Evolutionary conservation across 1,284 basidiomycete species (phyloP).

Genomic region (Erythrobasidium hasegawianum): DNA sequence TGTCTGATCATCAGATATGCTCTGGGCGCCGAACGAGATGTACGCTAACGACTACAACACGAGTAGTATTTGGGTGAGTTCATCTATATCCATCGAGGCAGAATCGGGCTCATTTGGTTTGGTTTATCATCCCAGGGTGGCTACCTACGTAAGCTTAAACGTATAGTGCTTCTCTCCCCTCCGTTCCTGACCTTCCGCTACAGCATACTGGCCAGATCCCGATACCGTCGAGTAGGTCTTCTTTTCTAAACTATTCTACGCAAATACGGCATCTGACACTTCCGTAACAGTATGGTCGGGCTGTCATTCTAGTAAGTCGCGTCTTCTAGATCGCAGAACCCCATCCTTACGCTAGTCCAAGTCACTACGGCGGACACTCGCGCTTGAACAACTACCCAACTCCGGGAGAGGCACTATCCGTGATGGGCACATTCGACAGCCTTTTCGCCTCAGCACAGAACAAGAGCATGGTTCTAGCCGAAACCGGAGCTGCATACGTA

Average conservation of each 20-base stretch:
- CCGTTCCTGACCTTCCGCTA: background rate
- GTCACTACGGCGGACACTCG: conserved; percentile 33
- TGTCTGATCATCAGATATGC: conserved; percentile 19
- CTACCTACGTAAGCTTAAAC: conserved; percentile 18
- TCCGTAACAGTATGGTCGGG: conserved; percentile 23
- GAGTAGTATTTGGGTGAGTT: conserved; percentile 6
- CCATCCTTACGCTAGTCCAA: conserved; percentile 1
- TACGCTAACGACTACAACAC: conserved; percentile 13
- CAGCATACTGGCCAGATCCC: conserved; percentile 34
- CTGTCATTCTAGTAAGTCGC: conserved; percentile 33
- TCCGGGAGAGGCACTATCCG: conserved; percentile 14
- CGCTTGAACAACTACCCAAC: conserved; percentile 31
- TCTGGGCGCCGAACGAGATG: conserved; percentile 31
- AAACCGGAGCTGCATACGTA: conserved; percentile 32
- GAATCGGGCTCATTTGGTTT: too few species aligned
- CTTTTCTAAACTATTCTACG: too few species aligned
- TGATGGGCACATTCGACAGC: conserved; percentile 21
- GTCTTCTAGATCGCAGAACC: background rate
- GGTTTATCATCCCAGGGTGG: too few species aligned
- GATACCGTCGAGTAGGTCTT: conserved; percentile 32
- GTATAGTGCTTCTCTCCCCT: background rate
- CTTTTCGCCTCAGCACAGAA: conserved; percentile 26
- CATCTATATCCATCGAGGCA: too few species aligned
- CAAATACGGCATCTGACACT: background rate
- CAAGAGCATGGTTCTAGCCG: conserved; percentile 24